Percentiles rank a stretch among this genome's conserved stretches.
Evolutionary conservation across 2,329 filamentous ascomycete genomes (phyloP).

Genomic region (Diaporthe sp.): DNA sequence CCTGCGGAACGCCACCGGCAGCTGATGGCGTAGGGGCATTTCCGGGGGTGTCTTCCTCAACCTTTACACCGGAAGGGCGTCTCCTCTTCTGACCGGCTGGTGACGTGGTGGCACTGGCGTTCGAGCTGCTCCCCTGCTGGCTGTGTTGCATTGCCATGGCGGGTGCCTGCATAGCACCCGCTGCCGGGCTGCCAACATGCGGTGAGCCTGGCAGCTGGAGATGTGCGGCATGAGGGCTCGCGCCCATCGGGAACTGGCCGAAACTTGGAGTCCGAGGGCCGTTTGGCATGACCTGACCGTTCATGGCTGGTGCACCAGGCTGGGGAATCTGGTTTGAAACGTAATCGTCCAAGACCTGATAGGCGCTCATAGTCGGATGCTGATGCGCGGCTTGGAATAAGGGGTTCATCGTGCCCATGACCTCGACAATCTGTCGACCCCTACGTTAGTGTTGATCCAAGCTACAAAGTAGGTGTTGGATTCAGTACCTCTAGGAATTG

Average conservation of each 20-base stretch:
- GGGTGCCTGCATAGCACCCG: slow-evolving; percentile 73
- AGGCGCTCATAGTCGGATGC: slow-evolving; percentile 67
- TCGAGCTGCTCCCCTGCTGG: slow-evolving; percentile 76
- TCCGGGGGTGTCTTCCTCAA: slow-evolving; percentile 65
- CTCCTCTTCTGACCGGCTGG: slow-evolving; percentile 71
- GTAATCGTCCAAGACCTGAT: slow-evolving; percentile 71
- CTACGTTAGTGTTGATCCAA: slow-evolving; percentile 43
- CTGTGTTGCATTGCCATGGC: slow-evolving; percentile 76
- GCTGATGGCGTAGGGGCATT: slow-evolving; percentile 61
- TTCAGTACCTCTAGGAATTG: slow-evolving; percentile 73
- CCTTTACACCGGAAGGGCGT: slow-evolving; percentile 68
- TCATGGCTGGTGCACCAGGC: slow-evolving; percentile 53
- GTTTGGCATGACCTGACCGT: slow-evolving; percentile 62
- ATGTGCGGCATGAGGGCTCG: slow-evolving; percentile 71
- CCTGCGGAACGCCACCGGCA: slow-evolving; percentile 55
- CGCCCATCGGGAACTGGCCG: slow-evolving; percentile 69
- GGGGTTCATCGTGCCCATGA: slow-evolving; percentile 76
- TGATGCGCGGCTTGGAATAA: slow-evolving; percentile 58
- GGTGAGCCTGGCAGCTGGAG: slow-evolving; percentile 73
- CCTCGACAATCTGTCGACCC: slow-evolving; percentile 68
- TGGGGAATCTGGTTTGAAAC: slow-evolving; percentile 61
- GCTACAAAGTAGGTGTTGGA: slow-evolving; percentile 9
- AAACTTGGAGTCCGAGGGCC: slow-evolving; percentile 65
- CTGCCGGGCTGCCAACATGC: slow-evolving; percentile 71
- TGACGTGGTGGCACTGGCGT: slow-evolving; percentile 76